Conservation (phyloP, 345 rosid genomes). For the Populus davidiana region DNA sequence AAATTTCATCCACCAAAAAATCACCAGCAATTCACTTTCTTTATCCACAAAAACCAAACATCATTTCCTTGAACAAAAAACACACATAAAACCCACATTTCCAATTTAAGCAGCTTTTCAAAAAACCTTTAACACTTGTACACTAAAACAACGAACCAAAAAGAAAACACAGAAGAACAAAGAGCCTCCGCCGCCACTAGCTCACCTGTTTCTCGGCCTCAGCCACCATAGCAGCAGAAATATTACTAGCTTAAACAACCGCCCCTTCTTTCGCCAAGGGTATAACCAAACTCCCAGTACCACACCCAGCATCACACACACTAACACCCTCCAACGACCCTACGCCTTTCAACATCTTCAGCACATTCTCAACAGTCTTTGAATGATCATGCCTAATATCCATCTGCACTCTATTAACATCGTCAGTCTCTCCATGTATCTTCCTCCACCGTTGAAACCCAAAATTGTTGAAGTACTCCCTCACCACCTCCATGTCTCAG, state of each 20-base stretch:
- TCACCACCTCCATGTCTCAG: constrained; percentile 87
- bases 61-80: neutral
- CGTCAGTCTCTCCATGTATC: constrained; percentile 89
- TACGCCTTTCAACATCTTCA: constrained; percentile 69
- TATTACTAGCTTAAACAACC: constrained; percentile 74
- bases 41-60: neutral
- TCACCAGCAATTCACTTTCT: neutral
- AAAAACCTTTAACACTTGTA: neutral
- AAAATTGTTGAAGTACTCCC: constrained; percentile 78
- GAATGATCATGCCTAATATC: constrained; percentile 84
- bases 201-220: constrained; percentile 82
- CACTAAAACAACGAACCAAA: neutral
- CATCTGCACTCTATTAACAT: constrained; percentile 74
- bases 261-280: constrained; percentile 92
- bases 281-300: constrained; percentile 70
- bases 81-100: neutral
- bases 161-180: neutral
- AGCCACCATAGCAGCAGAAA: constrained; percentile 89
- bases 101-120: neutral
- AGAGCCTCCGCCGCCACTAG: neutral
- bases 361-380: constrained; percentile 73
- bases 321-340: constrained; percentile 70
- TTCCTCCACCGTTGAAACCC: constrained; percentile 94
- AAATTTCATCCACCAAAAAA: neutral
- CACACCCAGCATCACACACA: constrained; percentile 94